phyloP scores from a whole-genome alignment of 495 filamentous ascomycete genomes.

The Podospora appendiculata region DNA sequence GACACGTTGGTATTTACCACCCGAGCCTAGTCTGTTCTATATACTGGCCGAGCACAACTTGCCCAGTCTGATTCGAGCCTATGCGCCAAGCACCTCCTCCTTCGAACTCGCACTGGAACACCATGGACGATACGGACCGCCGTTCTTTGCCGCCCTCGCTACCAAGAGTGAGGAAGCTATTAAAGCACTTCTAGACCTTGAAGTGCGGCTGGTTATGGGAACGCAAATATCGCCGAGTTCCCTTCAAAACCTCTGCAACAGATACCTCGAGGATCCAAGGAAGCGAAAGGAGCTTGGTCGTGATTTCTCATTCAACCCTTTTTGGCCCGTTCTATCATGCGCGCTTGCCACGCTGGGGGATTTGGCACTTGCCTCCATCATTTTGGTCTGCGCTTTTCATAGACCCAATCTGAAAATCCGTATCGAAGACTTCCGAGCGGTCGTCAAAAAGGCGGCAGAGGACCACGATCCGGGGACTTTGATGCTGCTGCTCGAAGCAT shows the following conservation, averaged over 20 bases:
- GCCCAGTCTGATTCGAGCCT: constrained; percentile 28
- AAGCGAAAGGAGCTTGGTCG: too few species aligned
- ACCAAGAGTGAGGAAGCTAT: constrained; percentile 15
- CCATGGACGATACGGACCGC: constrained; percentile 30
- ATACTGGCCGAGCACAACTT: neutral
- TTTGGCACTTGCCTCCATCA: too few species aligned
- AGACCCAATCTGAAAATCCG: too few species aligned
- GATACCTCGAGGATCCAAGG: neutral
- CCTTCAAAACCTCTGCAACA: neutral
- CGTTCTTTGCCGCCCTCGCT: constrained; percentile 39
- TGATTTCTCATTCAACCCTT: too few species aligned
- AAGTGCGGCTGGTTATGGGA: neutral
- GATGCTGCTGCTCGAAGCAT: too few species aligned
- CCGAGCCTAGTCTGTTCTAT: neutral
- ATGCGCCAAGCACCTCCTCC: constrained; percentile 8
- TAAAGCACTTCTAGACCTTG: constrained; percentile 20
- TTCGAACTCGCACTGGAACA: constrained; percentile 15
- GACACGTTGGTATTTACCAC: neutral
- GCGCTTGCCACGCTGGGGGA: too few species aligned
- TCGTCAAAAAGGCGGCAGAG: too few species aligned
- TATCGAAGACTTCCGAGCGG: too few species aligned
- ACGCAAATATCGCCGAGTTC: too few species aligned
- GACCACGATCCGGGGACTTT: too few species aligned
- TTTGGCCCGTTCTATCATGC: too few species aligned
- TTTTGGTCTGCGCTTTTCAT: too few species aligned